Evolutionary conservation across 176 grass and related monocot genomes (phyloP), one percentile per base, ranked within the genome.

Genomic region (Musa itinerans): DNA sequence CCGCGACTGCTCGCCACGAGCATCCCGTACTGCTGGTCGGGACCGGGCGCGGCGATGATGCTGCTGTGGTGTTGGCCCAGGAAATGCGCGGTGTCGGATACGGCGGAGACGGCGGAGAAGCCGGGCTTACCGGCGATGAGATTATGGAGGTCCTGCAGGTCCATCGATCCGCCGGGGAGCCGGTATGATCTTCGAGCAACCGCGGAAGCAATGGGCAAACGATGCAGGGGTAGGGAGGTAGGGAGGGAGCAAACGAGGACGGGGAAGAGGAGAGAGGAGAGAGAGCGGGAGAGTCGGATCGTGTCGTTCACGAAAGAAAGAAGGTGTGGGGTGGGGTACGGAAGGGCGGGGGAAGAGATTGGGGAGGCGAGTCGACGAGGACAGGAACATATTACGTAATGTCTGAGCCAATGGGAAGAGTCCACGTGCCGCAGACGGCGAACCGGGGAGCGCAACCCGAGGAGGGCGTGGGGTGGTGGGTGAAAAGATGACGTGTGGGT

Each of bases 211-310:
- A 62, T 8, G 20, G 57, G 10, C 7, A n/a, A 62, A n/a, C 7
- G 57, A 62, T 15, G 20, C 17, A 62, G 57, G 20, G 10, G n/a
- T 16, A 61, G 57, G n/a, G n/a, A 61, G 57, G n/a, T 0, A 59
- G 15, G 19, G 57, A 61, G 57, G n/a, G 14, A 61, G 13, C 14
- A 50, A 71, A 52, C 50, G 48, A 82, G 62, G 50, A 58, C 11
- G 21, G 53, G 50, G 27, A 27, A 65, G 74, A 54, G 14, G 19
- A 3, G 53, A 56, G 22, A 29, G 14, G 48, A 24, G 20, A 64
- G 70, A 63, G 57, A 78, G 76, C 78, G 78, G 76, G 73, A 81
- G 78, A 85, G 7, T 59, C 78, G 83, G 78, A 85, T 85, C 78
- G 68, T 78, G 83, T 85, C 83, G 76, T 80, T 54, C 20, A 63